These are phyloP conservation scores for Plasmodium gaboni DNA, from an alignment of 169 alveolate genomes.

Conservation along the genomic window DNA sequence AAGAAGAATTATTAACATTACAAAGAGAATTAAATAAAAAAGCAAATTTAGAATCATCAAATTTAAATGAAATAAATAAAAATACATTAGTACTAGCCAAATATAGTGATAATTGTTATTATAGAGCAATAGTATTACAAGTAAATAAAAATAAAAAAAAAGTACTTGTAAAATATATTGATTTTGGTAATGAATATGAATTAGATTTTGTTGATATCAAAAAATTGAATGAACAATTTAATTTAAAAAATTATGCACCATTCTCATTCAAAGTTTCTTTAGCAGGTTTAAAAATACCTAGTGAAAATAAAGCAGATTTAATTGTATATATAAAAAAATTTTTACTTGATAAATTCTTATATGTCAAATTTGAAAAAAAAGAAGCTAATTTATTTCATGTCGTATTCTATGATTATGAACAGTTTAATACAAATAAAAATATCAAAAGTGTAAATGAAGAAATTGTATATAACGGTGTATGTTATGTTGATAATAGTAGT, in stretches of 20 bases:
- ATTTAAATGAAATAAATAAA: slow-evolving; percentile 27
- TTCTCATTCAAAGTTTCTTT: slow-evolving; percentile 32
- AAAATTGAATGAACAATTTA: slow-evolving; percentile 47
- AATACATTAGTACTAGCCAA: slow-evolving; percentile 70
- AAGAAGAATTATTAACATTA: slow-evolving; percentile 48
- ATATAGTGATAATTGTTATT: slow-evolving; percentile 55
- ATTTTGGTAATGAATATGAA: slow-evolving; percentile 75
- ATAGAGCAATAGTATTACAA: slow-evolving; percentile 57
- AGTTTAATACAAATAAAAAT: slow-evolving; percentile 66
- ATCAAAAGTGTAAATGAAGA: slow-evolving; percentile 73
- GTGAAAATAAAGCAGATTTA: slow-evolving; percentile 56
- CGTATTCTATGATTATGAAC: slow-evolving; percentile 73
- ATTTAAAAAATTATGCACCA: slow-evolving; percentile 38
- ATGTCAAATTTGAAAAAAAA: slow-evolving; percentile 70
- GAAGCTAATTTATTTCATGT: slow-evolving; percentile 21
- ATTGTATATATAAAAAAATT: slow-evolving; percentile 38
- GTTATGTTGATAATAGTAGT: slow-evolving; percentile 61
- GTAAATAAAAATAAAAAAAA: slow-evolving; percentile 53
- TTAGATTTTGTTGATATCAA: slow-evolving; percentile 36
- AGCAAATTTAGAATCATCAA: slow-evolving; percentile 15
- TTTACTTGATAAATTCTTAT: slow-evolving; percentile 61
- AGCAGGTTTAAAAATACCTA: slow-evolving; percentile 71
- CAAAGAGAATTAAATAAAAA: slow-evolving; percentile 59
- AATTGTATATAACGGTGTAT: slow-evolving; percentile 30
- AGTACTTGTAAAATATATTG: slow-evolving; percentile 59